These are phyloP conservation scores for Aspergillus melleus DNA, from an alignment of 2,329 filamentous ascomycete species.

Conservation along the genomic window DNA sequence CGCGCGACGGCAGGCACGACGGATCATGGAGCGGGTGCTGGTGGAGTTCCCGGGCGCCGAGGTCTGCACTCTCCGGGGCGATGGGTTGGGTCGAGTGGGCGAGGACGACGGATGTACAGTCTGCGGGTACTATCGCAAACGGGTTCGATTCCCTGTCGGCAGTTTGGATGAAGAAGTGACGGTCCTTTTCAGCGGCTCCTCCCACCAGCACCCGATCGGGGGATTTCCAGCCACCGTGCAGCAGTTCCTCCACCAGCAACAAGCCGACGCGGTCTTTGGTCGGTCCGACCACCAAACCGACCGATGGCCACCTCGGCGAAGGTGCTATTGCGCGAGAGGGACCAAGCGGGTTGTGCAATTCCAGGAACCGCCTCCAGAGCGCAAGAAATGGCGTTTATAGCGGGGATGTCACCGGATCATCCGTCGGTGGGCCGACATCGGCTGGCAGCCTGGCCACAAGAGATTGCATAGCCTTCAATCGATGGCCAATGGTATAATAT, in stretches of 20 bases:
- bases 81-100: slow-evolving; percentile 6
- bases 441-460: not conserved
- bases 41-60: slow-evolving; percentile 9
- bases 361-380: slow-evolving; percentile 7
- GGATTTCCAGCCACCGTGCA: slow-evolving; percentile 18
- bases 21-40: slow-evolving; percentile 10
- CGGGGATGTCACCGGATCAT: slow-evolving; percentile 4
- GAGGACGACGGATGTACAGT: slow-evolving; percentile 14
- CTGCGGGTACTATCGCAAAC: slow-evolving; percentile 21
- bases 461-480: not conserved
- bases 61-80: slow-evolving; percentile 4
- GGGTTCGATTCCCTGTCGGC: slow-evolving; percentile 11
- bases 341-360: slow-evolving; percentile 13
- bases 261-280: slow-evolving; percentile 14
- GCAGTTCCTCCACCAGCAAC: slow-evolving; percentile 14
- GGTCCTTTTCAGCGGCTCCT: slow-evolving; percentile 7
- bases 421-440: not conserved
- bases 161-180: slow-evolving; percentile 15
- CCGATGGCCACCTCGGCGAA: slow-evolving; percentile 15
- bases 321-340: slow-evolving; percentile 14
- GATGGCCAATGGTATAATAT: not conserved
- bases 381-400: slow-evolving; percentile 6
- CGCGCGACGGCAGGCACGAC: slow-evolving; percentile 6
- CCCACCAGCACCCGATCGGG: slow-evolving; percentile 8
- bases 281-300: slow-evolving; percentile 14